Conservation (phyloP, 176 grass and related monocot species). For the Zea mays region DNA sequence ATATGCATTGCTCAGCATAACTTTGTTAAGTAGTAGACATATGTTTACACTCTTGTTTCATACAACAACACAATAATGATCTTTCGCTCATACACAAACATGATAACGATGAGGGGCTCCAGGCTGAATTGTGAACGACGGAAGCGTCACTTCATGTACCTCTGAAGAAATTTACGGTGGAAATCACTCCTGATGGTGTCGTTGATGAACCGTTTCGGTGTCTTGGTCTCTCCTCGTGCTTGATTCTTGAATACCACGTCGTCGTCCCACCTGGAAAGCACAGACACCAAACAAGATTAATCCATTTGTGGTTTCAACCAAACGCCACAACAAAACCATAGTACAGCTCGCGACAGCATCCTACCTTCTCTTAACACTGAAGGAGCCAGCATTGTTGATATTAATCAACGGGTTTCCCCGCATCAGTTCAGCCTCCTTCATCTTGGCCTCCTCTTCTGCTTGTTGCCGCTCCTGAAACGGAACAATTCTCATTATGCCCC, state of each 20-base stretch:
- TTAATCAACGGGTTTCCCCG: slow-evolving; percentile 87
- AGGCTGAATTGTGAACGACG: neutral
- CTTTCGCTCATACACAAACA: neutral
- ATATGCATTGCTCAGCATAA: neutral
- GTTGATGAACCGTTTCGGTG: slow-evolving; percentile 88
- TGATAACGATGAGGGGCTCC: neutral
- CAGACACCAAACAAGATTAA: slow-evolving; percentile 22
- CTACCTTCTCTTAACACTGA: slow-evolving; percentile 92
- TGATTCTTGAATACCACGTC: slow-evolving; percentile 96
- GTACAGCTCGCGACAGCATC: neutral
- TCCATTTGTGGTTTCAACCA: neutral
- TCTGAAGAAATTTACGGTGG: slow-evolving; percentile 94
- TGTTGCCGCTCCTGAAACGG: slow-evolving; percentile 59
- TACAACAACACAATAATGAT: neutral
- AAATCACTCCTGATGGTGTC: slow-evolving; percentile 96
- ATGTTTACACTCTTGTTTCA: neutral
- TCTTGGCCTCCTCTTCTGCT: slow-evolving; percentile 89
- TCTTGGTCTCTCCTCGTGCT: slow-evolving; percentile 81
- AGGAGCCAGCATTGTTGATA: slow-evolving; percentile 70
- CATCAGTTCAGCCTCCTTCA: slow-evolving; percentile 90
- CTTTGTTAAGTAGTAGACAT: neutral
- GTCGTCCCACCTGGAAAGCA: slow-evolving; percentile 72
- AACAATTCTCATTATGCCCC: neutral
- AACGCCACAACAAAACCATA: neutral
- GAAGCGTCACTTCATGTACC: slow-evolving; percentile 83